These are phyloP conservation scores for Tylopilus sp. DNA, from an alignment of 1,284 basidiomycete species.

Conservation along the genomic window DNA sequence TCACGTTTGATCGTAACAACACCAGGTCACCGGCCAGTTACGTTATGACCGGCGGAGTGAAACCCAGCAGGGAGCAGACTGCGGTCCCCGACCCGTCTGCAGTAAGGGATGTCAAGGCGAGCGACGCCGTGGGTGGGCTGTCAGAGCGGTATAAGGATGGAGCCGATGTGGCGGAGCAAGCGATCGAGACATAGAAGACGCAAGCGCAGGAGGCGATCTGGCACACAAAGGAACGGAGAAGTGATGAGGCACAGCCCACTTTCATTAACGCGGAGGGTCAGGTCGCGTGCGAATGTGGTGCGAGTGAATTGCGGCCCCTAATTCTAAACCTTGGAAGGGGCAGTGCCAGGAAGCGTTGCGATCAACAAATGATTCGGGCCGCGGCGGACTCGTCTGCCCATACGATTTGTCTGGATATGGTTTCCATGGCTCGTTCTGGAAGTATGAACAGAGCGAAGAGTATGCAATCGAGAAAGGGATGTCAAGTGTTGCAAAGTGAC, in stretches of 20 bases:
- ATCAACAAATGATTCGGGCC: slow-evolving; percentile 6
- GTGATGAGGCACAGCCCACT: slow-evolving; percentile 13
- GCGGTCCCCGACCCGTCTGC: background rate
- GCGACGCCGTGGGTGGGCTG: background rate
- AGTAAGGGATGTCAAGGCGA: background rate
- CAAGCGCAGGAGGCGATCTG: background rate
- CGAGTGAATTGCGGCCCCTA: background rate
- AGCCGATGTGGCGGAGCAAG: background rate
- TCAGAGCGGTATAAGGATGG: background rate
- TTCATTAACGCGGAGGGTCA: slow-evolving; percentile 15
- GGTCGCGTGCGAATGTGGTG: slow-evolving; percentile 11
- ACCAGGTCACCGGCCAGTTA: slow-evolving; percentile 3
- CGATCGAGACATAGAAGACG: background rate
- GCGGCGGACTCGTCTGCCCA: background rate
- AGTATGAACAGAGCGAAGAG: background rate
- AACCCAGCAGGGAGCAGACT: background rate
- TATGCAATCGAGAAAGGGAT: background rate
- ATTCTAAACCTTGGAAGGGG: background rate
- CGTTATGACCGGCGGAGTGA: background rate
- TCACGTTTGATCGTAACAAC: slow-evolving; percentile 18
- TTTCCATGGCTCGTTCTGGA: background rate
- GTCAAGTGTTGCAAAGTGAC: slow-evolving; percentile 8
- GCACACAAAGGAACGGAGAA: background rate
- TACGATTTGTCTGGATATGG: background rate
- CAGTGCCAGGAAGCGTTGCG: slow-evolving; percentile 5